phyloP scores from a whole-genome alignment of 805 yeast genomes.

The Kockiozyma suomiensis region DNA sequence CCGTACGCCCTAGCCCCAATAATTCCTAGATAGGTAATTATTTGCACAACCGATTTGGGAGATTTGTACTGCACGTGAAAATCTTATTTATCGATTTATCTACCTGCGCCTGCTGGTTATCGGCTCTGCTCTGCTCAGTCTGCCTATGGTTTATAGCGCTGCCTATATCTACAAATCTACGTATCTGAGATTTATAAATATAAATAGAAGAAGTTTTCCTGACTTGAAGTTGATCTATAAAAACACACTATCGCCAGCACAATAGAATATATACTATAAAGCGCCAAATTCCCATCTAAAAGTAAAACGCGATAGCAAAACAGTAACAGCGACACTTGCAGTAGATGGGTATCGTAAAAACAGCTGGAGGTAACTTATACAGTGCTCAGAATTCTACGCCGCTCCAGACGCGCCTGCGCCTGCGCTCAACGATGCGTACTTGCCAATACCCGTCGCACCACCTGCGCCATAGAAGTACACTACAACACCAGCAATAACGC shows the following conservation, averaged over 20 bases:
- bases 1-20: background rate
- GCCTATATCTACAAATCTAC: too few species aligned
- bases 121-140: too few species aligned
- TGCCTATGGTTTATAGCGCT: too few species aligned
- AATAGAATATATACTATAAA: background rate
- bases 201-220: too few species aligned
- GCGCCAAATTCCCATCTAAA: background rate
- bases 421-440: constrained; percentile 13
- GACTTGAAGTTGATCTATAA: too few species aligned
- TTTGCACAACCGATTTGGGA: background rate
- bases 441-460: constrained; percentile 8
- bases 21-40: background rate
- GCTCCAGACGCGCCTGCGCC: constrained; percentile 9
- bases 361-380: too few species aligned
- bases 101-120: background rate
- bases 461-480: constrained; percentile 26
- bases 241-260: background rate
- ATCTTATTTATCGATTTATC: background rate
- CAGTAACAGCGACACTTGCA: background rate
- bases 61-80: constrained; percentile 1
- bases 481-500: constrained; percentile 30
- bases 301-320: background rate
- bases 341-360: background rate
- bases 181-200: too few species aligned
- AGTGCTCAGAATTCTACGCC: background rate